Evolutionary conservation across 371 early-diverging fungal species (phyloP).

Genomic region (Syncephalastrum contaminatum): DNA sequence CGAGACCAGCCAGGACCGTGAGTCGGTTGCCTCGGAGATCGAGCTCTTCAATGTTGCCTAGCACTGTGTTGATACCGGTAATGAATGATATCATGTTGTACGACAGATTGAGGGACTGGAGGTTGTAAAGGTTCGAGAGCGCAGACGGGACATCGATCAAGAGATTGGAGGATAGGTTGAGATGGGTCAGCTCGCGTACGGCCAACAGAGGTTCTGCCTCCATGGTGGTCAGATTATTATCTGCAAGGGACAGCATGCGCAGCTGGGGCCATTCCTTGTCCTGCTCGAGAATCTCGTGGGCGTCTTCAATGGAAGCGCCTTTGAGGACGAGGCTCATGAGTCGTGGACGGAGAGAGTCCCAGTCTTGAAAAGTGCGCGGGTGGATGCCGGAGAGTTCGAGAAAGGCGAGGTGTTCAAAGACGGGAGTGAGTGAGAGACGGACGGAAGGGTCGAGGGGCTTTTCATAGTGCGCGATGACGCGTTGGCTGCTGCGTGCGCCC

Average conservation of each 20-base stretch:
- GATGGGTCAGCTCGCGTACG: conserved; percentile 49
- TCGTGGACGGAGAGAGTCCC: conserved; percentile 39
- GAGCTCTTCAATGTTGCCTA: conserved; percentile 67
- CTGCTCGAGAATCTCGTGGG: conserved; percentile 36
- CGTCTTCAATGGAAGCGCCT: conserved; percentile 48
- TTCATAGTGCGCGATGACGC: conserved; percentile 47
- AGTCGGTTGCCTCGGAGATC: conserved; percentile 68
- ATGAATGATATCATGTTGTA: conserved; percentile 66
- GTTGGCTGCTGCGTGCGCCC: conserved; percentile 43
- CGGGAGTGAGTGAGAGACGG: conserved; percentile 30
- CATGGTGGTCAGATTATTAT: conserved; percentile 59
- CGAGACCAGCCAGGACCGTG: conserved; percentile 62
- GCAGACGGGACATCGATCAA: conserved; percentile 62
- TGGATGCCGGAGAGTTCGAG: conserved; percentile 54
- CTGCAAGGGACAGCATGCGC: conserved; percentile 51
- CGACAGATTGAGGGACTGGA: conserved; percentile 61
- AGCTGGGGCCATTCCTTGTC: conserved; percentile 43
- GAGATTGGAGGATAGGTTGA: conserved; percentile 67
- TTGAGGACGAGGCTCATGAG: conserved; percentile 48
- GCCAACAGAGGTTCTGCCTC: conserved; percentile 41
- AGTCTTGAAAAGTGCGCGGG: conserved; percentile 46
- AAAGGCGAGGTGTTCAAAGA: conserved; percentile 45
- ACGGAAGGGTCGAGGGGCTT: conserved; percentile 36
- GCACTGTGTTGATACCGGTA: conserved; percentile 58
- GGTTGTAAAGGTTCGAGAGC: conserved; percentile 53